Conservation (phyloP, 2,329 filamentous ascomycete genomes). For the Aspergillus transmontanensis region DNA sequence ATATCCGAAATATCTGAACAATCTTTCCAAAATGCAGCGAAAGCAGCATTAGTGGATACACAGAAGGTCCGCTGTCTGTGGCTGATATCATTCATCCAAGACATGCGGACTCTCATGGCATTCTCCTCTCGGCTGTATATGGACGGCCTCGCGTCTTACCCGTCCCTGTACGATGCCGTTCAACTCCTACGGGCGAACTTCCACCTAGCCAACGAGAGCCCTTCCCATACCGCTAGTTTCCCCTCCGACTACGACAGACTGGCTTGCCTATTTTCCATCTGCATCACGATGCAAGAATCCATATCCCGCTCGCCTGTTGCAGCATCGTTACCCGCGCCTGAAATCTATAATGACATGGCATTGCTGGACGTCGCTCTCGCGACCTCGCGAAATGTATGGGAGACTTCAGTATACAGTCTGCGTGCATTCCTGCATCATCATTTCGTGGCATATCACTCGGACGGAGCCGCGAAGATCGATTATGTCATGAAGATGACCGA, state of each 20-base stretch:
- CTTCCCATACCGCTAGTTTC: neutral
- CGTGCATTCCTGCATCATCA: conserved; percentile 15
- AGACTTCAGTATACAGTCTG: conserved; percentile 14
- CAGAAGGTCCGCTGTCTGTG: conserved; percentile 32
- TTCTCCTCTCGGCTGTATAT: conserved; percentile 15
- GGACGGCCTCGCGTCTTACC: conserved; percentile 16
- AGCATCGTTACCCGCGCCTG: neutral
- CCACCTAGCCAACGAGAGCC: conserved; percentile 2
- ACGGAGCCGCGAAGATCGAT: conserved; percentile 15
- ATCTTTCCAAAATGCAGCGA: conserved; percentile 2
- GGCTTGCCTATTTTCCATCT: conserved; percentile 21
- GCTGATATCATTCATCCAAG: conserved; percentile 34
- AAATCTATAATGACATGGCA: conserved; percentile 2
- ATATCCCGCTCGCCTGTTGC: conserved; percentile 5
- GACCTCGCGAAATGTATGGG: conserved; percentile 12
- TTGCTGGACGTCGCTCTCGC: conserved; percentile 14
- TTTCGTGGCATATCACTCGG: conserved; percentile 4
- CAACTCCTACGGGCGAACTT: conserved; percentile 20
- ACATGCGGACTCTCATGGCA: conserved; percentile 32
- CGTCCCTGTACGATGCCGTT: conserved; percentile 18
- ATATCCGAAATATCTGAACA: conserved; percentile 18
- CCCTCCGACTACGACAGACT: conserved; percentile 15
- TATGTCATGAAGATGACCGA: conserved; percentile 22
- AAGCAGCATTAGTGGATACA: conserved; percentile 17
- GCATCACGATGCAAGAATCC: conserved; percentile 24